Evolutionary conservation across 306 rosid genomes (phyloP).

Genomic region (Prunus padus): DNA sequence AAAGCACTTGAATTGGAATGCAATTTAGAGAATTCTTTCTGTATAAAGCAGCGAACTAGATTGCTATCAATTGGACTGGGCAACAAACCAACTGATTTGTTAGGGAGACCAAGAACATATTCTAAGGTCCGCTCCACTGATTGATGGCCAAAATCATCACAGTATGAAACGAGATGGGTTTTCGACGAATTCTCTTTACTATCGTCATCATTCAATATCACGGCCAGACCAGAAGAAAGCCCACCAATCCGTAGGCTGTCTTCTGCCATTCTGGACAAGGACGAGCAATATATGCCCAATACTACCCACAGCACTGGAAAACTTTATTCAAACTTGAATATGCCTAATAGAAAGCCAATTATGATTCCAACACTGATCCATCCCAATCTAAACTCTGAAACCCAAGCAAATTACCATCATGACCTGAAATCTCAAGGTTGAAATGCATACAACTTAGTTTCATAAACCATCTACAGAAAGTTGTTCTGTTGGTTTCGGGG

Average conservation of each 20-base stretch:
- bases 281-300: slow-evolving; percentile 39
- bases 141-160: slow-evolving; percentile 74
- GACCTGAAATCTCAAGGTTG: slow-evolving; percentile 33
- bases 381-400: slow-evolving; percentile 20
- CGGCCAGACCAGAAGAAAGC: slow-evolving; percentile 92
- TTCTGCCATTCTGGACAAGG: slow-evolving; percentile 59
- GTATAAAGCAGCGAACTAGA: slow-evolving; percentile 49
- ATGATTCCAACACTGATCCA: slow-evolving; percentile 20
- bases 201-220: slow-evolving; percentile 65
- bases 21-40: slow-evolving; percentile 50
- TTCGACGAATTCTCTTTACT: slow-evolving; percentile 50
- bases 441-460: slow-evolving; percentile 9
- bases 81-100: slow-evolving; percentile 58
- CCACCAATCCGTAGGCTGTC: slow-evolving; percentile 73
- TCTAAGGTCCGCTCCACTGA: slow-evolving; percentile 90
- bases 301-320: slow-evolving; percentile 29
- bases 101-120: slow-evolving; percentile 80
- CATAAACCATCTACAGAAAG: slow-evolving; percentile 7
- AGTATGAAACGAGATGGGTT: slow-evolving; percentile 65
- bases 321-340: slow-evolving; percentile 29
- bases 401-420: slow-evolving; percentile 28
- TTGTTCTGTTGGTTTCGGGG: not conserved
- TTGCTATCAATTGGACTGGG: slow-evolving; percentile 49
- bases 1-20: slow-evolving; percentile 25
- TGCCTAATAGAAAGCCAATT: not conserved